phyloP scores from a whole-genome alignment of 1,139 yeast species.

The Meyerozyma sp. region DNA sequence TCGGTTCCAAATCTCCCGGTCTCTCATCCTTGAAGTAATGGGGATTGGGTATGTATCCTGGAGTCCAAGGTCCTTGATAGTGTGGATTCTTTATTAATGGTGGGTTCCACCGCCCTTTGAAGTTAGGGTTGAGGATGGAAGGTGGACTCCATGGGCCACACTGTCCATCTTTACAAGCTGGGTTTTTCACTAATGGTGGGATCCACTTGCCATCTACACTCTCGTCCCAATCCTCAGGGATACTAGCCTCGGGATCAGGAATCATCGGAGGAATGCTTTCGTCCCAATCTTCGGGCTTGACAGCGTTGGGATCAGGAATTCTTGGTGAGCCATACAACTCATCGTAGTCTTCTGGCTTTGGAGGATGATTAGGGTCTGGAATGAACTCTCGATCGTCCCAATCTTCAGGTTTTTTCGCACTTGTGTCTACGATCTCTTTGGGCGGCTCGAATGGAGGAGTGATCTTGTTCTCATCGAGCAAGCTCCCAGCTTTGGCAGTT shows the following conservation, averaged over 20 bases:
- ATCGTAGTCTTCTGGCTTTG: constrained; percentile 82
- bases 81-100: constrained; percentile 67
- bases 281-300: constrained; percentile 75
- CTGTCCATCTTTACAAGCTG: constrained; percentile 50
- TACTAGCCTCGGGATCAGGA: constrained; percentile 57
- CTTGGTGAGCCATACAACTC: constrained; percentile 48
- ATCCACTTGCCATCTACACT: constrained; percentile 84
- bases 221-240: constrained; percentile 81
- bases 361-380: constrained; percentile 57
- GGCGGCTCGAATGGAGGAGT: constrained; percentile 65
- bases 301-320: constrained; percentile 62
- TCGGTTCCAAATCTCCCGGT: constrained; percentile 61
- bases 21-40: constrained; percentile 51
- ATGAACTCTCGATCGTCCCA: constrained; percentile 71
- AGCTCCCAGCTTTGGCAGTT: constrained; percentile 62
- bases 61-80: constrained; percentile 78
- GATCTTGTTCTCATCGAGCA: constrained; percentile 46
- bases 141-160: constrained; percentile 71
- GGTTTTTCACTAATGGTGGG: constrained; percentile 66
- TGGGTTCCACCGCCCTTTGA: constrained; percentile 73
- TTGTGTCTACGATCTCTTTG: constrained; percentile 52
- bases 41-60: constrained; percentile 64
- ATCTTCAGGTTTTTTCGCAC: constrained; percentile 62
- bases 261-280: constrained; percentile 55
- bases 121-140: constrained; percentile 58